phyloP scores from a whole-genome alignment of 2,329 filamentous ascomycete genomes.

The Cadophora malorum region DNA sequence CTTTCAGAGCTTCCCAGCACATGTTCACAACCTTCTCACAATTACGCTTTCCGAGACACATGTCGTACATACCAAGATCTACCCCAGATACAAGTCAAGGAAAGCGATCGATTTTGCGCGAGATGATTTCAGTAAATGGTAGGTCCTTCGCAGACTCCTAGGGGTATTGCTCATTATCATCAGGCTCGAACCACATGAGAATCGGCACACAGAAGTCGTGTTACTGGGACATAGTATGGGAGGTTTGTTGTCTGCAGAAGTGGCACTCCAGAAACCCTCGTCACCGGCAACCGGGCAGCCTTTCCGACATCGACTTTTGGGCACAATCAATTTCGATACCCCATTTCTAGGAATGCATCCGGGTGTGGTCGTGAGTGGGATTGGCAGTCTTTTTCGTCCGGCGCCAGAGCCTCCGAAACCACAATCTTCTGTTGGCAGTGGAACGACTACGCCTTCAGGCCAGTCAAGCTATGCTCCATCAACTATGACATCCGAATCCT shows the following conservation, averaged over 20 bases:
- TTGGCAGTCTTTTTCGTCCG: conserved; percentile 75
- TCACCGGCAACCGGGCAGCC: conserved; percentile 41
- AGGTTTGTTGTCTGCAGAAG: conserved; percentile 80
- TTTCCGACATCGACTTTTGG: conserved; percentile 78
- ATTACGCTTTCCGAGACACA: conserved; percentile 73
- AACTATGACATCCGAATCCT: conserved; percentile 30
- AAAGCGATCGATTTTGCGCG: conserved; percentile 74
- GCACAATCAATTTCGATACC: conserved; percentile 82
- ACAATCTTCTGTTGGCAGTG: conserved; percentile 27
- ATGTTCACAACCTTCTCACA: conserved; percentile 79
- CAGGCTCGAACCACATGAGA: conserved; percentile 78
- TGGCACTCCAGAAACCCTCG: conserved; percentile 62
- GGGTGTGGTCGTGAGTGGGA: conserved; percentile 81
- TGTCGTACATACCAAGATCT: conserved; percentile 85
- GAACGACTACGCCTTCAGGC: conserved; percentile 32
- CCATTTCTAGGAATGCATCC: conserved; percentile 90
- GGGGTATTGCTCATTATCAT: conserved; percentile 29
- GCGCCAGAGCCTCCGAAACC: conserved; percentile 47
- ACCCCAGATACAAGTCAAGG: conserved; percentile 80
- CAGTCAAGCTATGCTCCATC: conserved; percentile 36
- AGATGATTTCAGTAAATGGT: conserved; percentile 84
- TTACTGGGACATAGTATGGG: conserved; percentile 91
- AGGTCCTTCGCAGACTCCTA: conserved; percentile 35
- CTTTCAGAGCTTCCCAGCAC: conserved; percentile 86
- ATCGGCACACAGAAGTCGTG: conserved; percentile 75